phyloP scores from a whole-genome alignment of 2,329 filamentous ascomycete species.

The Penicillium sp. region DNA sequence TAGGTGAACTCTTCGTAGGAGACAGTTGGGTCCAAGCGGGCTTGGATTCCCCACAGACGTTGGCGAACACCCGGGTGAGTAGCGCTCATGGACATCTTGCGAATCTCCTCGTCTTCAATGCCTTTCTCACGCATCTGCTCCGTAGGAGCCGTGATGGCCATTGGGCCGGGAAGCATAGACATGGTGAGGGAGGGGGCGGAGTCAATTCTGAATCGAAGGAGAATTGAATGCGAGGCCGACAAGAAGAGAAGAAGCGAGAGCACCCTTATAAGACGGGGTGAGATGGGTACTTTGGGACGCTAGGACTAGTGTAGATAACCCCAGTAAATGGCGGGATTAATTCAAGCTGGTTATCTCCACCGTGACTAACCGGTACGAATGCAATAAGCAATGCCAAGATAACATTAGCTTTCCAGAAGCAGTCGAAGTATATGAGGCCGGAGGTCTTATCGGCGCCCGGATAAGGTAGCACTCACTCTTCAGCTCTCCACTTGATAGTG shows the following conservation, averaged over 20 bases:
- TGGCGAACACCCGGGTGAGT: constrained; percentile 8
- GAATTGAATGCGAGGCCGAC: background rate
- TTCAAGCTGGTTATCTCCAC: background rate
- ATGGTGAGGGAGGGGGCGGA: background rate
- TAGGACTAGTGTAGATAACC: background rate
- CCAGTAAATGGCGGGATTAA: background rate
- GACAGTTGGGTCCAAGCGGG: constrained; percentile 24
- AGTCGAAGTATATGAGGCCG: no score
- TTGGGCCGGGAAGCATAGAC: constrained; percentile 5
- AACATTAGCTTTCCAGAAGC: background rate
- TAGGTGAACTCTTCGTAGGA: constrained; percentile 24
- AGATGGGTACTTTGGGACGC: background rate
- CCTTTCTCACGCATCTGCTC: constrained; percentile 2
- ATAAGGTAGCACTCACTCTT: background rate
- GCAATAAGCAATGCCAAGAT: background rate
- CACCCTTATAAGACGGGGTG: background rate
- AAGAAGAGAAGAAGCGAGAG: background rate
- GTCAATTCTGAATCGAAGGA: background rate
- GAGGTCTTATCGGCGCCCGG: background rate
- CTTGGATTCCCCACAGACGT: constrained; percentile 24
- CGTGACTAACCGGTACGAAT: background rate
- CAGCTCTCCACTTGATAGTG: background rate
- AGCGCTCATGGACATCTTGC: background rate
- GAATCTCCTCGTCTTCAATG: background rate
- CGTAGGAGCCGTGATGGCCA: constrained; percentile 4